Percentiles rank a stretch among this genome's conserved stretches.
Evolutionary conservation across 306 rosid species (phyloP).

Genomic region (Herpetospermum pedunculosum): DNA sequence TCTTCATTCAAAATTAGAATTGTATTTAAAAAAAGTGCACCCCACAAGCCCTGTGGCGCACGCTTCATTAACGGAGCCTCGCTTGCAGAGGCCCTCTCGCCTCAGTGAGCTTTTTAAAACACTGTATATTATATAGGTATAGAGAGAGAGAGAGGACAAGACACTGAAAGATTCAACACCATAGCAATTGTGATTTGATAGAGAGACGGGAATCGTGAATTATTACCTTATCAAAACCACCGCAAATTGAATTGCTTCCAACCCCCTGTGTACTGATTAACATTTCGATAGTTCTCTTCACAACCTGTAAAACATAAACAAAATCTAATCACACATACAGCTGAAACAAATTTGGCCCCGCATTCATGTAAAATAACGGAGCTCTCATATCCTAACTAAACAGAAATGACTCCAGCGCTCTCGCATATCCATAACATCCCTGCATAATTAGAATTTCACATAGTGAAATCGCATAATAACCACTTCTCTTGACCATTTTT

Average conservation of each 20-base stretch:
- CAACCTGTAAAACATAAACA: constrained; percentile 35
- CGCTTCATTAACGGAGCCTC: no score
- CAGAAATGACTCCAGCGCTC: background rate
- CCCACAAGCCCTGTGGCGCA: no score
- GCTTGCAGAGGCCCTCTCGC: no score
- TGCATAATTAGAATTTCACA: no score
- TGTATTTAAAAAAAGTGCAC: no score
- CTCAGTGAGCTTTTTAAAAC: no score
- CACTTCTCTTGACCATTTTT: background rate
- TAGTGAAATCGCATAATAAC: background rate
- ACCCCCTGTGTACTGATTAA: constrained; percentile 10
- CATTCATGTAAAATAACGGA: background rate
- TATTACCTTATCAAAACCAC: constrained; percentile 40
- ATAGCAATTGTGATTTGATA: background rate
- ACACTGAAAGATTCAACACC: background rate
- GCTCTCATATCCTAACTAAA: background rate
- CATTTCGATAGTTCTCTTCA: constrained; percentile 35
- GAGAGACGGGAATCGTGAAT: background rate
- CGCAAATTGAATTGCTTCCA: constrained; percentile 42
- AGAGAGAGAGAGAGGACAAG: background rate
- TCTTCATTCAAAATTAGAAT: no score
- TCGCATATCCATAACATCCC: background rate
- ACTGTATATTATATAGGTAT: no score
- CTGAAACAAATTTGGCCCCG: background rate
- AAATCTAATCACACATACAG: background rate